Evolutionary conservation across 495 filamentous ascomycete species (phyloP).

Genomic region (Hypoxylon lenormandii): DNA sequence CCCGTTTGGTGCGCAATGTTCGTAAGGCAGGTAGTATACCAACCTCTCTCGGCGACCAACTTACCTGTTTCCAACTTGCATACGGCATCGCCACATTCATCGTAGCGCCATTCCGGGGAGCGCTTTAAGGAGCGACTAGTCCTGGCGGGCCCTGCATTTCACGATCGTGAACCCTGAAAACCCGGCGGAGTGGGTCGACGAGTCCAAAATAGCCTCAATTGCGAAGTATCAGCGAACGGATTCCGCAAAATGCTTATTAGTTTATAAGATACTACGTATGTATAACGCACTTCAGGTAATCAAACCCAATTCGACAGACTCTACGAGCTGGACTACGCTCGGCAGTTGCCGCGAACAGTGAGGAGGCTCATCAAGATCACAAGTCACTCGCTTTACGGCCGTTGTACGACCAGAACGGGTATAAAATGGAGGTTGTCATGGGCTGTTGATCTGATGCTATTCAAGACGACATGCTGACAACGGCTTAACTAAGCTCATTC

Average conservation of each 20-base stretch:
- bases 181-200: conserved; percentile 40
- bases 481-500: conserved; percentile 24
- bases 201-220: conserved; percentile 45
- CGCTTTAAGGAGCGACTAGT: conserved; percentile 32
- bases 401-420: conserved; percentile 23
- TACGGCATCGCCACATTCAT: conserved; percentile 36
- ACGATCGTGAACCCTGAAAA: conserved; percentile 40
- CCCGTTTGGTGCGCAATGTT: conserved; percentile 32
- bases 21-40: conserved; percentile 37
- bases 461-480: conserved; percentile 31
- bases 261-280: conserved; percentile 8
- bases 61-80: conserved; percentile 20
- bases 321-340: conserved; percentile 7
- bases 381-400: conserved; percentile 4
- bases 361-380: conserved; percentile 3
- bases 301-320: conserved; percentile 32
- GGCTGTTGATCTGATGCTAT: conserved; percentile 16
- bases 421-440: conserved; percentile 12
- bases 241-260: conserved; percentile 23
- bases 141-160: conserved; percentile 24
- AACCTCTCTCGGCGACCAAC: not conserved
- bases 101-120: conserved; percentile 34
- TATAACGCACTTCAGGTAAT: conserved; percentile 35
- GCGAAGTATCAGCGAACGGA: conserved; percentile 28
- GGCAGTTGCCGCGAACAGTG: conserved; percentile 30